Conservation (phyloP, 495 filamentous ascomycete species). For the Hypoxylon rickii region DNA sequence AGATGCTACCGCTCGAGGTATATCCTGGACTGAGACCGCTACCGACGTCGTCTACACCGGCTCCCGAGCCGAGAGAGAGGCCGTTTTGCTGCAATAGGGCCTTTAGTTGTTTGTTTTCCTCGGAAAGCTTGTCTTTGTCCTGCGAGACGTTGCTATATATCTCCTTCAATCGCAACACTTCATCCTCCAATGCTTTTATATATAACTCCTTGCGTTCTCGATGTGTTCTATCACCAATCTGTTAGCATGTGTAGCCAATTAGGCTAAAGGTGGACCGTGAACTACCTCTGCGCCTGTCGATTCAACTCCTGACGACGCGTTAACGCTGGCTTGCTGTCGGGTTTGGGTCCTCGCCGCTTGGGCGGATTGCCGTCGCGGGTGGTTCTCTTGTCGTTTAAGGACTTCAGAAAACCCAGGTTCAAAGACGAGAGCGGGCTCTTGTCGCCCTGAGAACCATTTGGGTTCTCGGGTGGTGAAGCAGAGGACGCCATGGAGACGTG, state of each 20-base stretch:
- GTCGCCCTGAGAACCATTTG: conserved; percentile 42
- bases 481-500: conserved; percentile 49
- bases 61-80: conserved; percentile 51
- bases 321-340: conserved; percentile 91
- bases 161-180: conserved; percentile 74
- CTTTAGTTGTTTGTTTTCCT: conserved; percentile 80
- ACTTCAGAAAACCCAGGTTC: conserved; percentile 63
- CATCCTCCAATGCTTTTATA: conserved; percentile 89
- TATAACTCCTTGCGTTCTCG: conserved; percentile 96
- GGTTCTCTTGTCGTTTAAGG: conserved; percentile 64
- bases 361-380: conserved; percentile 81
- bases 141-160: conserved; percentile 63
- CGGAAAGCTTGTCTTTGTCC: conserved; percentile 66
- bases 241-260: conserved; percentile 14
- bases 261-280: background rate
- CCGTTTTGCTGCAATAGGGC: conserved; percentile 74
- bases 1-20: conserved; percentile 60
- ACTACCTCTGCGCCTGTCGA: conserved; percentile 92
- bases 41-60: conserved; percentile 50
- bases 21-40: conserved; percentile 53
- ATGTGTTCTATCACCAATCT: conserved; percentile 66
- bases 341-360: conserved; percentile 92
- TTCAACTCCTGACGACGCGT: conserved; percentile 95
- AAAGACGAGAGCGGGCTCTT: conserved; percentile 58
- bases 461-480: conserved; percentile 43